Conservation (phyloP, 345 rosid genomes). For the Arabis hirsuta region DNA sequence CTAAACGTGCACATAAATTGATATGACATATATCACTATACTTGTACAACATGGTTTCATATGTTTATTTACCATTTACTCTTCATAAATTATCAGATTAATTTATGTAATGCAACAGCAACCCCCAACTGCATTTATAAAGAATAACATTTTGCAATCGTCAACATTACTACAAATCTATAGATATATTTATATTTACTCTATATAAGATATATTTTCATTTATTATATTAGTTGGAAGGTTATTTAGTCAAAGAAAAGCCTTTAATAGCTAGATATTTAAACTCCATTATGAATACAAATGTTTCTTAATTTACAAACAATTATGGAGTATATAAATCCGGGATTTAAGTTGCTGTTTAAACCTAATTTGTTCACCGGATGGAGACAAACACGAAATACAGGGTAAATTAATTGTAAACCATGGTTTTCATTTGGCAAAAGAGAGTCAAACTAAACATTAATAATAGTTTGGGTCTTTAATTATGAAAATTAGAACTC, state of each 20-base stretch:
- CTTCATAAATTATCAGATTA: slow-evolving; percentile 28
- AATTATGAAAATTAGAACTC: neutral
- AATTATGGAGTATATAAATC: slow-evolving; percentile 17
- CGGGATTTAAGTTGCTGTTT: slow-evolving; percentile 26
- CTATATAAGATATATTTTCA: slow-evolving; percentile 21
- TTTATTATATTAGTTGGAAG: slow-evolving; percentile 40
- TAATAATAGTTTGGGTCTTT: slow-evolving; percentile 1
- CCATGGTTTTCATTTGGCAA: slow-evolving; percentile 24
- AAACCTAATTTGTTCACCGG: slow-evolving; percentile 26
- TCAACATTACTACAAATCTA: slow-evolving; percentile 36
- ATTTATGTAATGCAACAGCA: slow-evolving; percentile 32
- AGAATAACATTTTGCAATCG: slow-evolving; percentile 29
- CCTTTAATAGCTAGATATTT: slow-evolving; percentile 36
- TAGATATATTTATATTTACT: slow-evolving; percentile 6
- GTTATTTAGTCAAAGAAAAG: slow-evolving; percentile 43
- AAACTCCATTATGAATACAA: slow-evolving; percentile 4
- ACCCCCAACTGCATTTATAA: slow-evolving; percentile 40
- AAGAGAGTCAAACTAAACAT: slow-evolving; percentile 33
- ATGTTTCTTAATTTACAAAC: slow-evolving; percentile 30
- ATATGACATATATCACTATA: slow-evolving; percentile 14
- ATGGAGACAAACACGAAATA: slow-evolving; percentile 21
- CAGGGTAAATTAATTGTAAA: slow-evolving; percentile 23
- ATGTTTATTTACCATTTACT: slow-evolving; percentile 19
- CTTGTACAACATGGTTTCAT: slow-evolving; percentile 25
- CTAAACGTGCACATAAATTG: slow-evolving; percentile 7